Percentiles rank a stretch among this genome's conserved stretches.
These are phyloP conservation scores for Diplodia mutila DNA, from an alignment of 2,329 filamentous ascomycete genomes.

Conservation along the genomic window DNA sequence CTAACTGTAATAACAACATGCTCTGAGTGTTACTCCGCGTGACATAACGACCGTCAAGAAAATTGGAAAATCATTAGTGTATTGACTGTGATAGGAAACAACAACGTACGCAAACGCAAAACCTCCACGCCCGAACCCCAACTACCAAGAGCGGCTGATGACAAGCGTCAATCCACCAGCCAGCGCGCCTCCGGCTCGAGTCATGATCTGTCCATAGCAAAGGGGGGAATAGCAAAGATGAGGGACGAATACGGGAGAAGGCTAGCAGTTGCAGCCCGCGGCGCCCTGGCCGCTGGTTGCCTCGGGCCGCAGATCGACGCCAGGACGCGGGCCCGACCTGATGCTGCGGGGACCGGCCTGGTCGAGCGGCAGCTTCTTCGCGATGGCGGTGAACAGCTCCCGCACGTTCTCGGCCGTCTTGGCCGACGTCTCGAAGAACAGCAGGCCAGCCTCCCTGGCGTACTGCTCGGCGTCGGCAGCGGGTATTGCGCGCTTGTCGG, in stretches of 20 bases:
- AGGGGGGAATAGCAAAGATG: constrained; percentile 26
- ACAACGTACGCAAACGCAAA: constrained; percentile 25
- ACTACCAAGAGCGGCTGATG: constrained; percentile 25
- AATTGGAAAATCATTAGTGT: constrained; percentile 27
- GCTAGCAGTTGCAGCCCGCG: constrained; percentile 67
- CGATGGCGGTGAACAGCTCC: constrained; percentile 95
- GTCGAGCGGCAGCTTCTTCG: constrained; percentile 95
- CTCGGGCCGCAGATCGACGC: constrained; percentile 69
- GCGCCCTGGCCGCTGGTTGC: constrained; percentile 61
- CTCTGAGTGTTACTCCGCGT: constrained; percentile 21
- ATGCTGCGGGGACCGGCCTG: constrained; percentile 91
- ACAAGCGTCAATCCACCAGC: not conserved
- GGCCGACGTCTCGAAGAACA: constrained; percentile 98
- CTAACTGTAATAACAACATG: constrained; percentile 24
- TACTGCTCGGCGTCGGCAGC: constrained; percentile 94
- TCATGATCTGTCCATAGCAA: constrained; percentile 19
- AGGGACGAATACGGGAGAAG: not conserved
- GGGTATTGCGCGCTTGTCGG: constrained; percentile 90
- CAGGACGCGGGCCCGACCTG: constrained; percentile 64
- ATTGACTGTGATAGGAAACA: constrained; percentile 26
- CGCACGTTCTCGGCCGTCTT: constrained; percentile 96
- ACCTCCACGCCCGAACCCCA: constrained; percentile 26
- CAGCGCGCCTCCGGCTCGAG: constrained; percentile 15
- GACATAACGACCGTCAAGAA: constrained; percentile 26
- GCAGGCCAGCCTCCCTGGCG: constrained; percentile 85